Percentiles rank a stretch among this genome's conserved stretches.
phyloP scores from a whole-genome alignment of 495 filamentous ascomycete genomes.

The Xylaria castorea region DNA sequence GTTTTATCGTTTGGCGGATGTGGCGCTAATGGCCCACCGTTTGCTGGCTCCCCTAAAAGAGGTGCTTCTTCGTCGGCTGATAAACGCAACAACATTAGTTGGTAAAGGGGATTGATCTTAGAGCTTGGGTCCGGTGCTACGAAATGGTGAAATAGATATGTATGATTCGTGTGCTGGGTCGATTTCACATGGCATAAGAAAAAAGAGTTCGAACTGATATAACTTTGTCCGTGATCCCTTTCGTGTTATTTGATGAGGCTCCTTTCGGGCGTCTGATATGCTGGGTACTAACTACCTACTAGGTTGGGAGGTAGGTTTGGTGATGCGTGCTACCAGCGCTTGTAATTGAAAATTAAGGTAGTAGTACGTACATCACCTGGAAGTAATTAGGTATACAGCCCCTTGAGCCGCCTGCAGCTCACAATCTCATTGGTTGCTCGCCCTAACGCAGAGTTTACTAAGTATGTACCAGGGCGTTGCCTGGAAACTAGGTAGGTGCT shows the following conservation, averaged over 20 bases:
- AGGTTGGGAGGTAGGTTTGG: neutral
- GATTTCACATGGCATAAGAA: neutral
- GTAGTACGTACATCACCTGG: neutral
- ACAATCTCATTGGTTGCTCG: slow-evolving; percentile 5
- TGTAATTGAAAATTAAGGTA: neutral
- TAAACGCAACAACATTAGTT: neutral
- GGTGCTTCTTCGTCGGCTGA: neutral
- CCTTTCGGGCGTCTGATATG: no score
- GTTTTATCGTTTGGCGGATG: no score
- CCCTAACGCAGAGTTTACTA: neutral
- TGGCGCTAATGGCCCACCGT: no score
- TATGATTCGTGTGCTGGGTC: neutral
- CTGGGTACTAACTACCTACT: no score
- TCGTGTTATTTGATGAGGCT: neutral
- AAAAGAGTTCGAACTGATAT: neutral
- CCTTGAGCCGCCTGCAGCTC: neutral
- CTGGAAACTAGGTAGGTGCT: neutral
- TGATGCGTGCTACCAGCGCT: neutral
- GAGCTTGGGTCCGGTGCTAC: neutral
- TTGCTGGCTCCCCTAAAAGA: no score
- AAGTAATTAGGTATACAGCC: neutral
- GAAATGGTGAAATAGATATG: neutral
- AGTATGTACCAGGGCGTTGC: neutral
- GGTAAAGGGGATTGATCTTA: neutral
- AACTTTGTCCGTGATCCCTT: neutral